phyloP scores from a whole-genome alignment of 2,329 filamentous ascomycete species.

The Fusarium abutilonis region DNA sequence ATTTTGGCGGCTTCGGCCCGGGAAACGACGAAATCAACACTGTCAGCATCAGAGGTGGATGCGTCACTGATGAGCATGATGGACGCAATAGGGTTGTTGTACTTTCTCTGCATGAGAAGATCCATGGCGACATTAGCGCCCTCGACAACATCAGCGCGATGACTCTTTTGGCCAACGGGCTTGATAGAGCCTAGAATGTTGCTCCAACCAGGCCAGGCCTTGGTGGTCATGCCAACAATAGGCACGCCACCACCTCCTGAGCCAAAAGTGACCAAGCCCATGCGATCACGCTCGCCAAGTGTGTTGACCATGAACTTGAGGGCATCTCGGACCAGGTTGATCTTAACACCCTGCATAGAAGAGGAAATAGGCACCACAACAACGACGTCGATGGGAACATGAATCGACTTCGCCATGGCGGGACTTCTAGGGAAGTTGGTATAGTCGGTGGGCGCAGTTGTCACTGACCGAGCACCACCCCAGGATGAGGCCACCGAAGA shows the following conservation, averaged over 20 bases:
- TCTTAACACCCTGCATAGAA: constrained; percentile 99
- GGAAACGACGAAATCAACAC: constrained; percentile 97
- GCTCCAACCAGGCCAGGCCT: constrained; percentile 91
- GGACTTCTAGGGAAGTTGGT: constrained; percentile 70
- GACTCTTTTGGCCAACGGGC: constrained; percentile 94
- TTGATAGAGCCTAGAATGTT: constrained; percentile 87
- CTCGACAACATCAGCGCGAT: constrained; percentile 95
- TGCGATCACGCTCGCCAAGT: constrained; percentile 90
- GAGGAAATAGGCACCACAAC: constrained; percentile 97
- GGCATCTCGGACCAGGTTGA: constrained; percentile 90
- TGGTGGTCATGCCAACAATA: constrained; percentile 97
- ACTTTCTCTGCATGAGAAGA: constrained; percentile 95
- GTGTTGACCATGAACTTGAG: constrained; percentile 91
- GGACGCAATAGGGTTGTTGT: constrained; percentile 92
- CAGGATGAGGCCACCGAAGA: constrained; percentile 86
- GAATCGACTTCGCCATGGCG: constrained; percentile 64
- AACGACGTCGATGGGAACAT: constrained; percentile 94
- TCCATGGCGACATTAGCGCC: constrained; percentile 99
- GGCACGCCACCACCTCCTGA: constrained; percentile 93
- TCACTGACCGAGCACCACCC: constrained; percentile 82
- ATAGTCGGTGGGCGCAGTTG: constrained; percentile 92
- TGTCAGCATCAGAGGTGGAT: constrained; percentile 91
- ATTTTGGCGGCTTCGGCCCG: constrained; percentile 98
- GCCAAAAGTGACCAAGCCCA: constrained; percentile 97
- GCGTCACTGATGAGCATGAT: constrained; percentile 98